Conservation (phyloP, 495 filamentous ascomycete genomes). For the Tuber microsphaerosporum region DNA sequence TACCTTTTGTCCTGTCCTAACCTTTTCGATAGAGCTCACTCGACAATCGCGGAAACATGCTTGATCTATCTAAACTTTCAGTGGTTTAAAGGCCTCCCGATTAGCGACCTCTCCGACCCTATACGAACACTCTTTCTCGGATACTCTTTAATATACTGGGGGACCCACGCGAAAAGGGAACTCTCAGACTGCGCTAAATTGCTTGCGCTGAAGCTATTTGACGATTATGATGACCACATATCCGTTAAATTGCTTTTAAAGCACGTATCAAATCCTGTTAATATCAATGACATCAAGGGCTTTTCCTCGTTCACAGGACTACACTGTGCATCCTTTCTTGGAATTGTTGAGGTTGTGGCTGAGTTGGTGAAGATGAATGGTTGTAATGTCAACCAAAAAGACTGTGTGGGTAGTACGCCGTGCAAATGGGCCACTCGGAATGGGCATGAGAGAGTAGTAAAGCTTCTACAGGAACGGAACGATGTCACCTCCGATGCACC, state of each 20-base stretch:
- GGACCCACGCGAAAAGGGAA: neutral
- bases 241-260: neutral
- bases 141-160: neutral
- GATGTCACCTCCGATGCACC: neutral
- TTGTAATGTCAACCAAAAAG: neutral
- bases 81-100: neutral
- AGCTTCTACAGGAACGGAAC: neutral
- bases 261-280: neutral
- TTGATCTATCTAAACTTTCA: neutral
- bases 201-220: neutral
- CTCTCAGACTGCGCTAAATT: neutral
- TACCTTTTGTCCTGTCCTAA: neutral
- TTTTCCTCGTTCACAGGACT: neutral
- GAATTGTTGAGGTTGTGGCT: neutral
- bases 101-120: neutral
- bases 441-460: neutral
- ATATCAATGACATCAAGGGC: neutral
- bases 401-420: neutral
- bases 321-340: slow-evolving; percentile 1
- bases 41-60: neutral
- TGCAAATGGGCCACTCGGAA: neutral
- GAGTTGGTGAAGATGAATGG: neutral
- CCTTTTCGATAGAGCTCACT: neutral
- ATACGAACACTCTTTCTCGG: neutral
- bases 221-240: neutral